Percentiles rank a stretch among this genome's conserved stretches.
These are phyloP conservation scores for Hansenula sp. DNA, from an alignment of 1,139 yeast species.

Conservation along the genomic window DNA sequence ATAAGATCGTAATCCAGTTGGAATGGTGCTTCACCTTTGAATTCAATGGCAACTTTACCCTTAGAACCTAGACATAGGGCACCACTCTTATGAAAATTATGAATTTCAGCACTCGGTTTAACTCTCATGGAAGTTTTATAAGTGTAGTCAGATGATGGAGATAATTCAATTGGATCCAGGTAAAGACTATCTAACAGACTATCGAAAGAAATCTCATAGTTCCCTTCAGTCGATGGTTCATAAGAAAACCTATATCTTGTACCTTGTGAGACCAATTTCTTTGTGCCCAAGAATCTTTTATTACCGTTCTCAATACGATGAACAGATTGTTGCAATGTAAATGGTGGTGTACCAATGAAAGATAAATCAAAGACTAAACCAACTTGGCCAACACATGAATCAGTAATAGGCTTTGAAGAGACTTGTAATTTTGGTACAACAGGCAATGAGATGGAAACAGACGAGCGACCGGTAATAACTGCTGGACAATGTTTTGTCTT, in stretches of 20 bases:
- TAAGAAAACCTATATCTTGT: slow-evolving; percentile 57
- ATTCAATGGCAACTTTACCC: slow-evolving; percentile 47
- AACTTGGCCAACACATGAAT: slow-evolving; percentile 88
- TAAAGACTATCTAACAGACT: slow-evolving; percentile 55
- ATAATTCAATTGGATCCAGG: slow-evolving; percentile 30
- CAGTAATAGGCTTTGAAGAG: slow-evolving; percentile 58
- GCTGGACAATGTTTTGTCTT: slow-evolving; percentile 65
- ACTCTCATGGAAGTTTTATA: slow-evolving; percentile 40
- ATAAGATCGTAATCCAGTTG: slow-evolving; percentile 64
- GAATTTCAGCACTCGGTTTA: slow-evolving; percentile 35
- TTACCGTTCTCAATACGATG: slow-evolving; percentile 44
- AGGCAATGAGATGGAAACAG: slow-evolving; percentile 45
- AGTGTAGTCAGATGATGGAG: slow-evolving; percentile 28
- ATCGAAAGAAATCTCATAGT: slow-evolving; percentile 67
- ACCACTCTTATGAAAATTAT: slow-evolving; percentile 23
- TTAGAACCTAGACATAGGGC: slow-evolving; percentile 44
- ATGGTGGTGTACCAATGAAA: slow-evolving; percentile 80
- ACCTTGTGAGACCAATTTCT: slow-evolving; percentile 32
- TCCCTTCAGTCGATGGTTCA: slow-evolving; percentile 79
- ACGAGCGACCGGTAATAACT: slow-evolving; percentile 42
- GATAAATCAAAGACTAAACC: slow-evolving; percentile 72
- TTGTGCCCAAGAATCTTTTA: slow-evolving; percentile 31
- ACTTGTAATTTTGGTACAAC: slow-evolving; percentile 53
- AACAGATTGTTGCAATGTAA: slow-evolving; percentile 58
- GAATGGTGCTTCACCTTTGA: slow-evolving; percentile 81